These are phyloP conservation scores for Ustilago bromivora DNA, from an alignment of 1,284 basidiomycete species.

Conservation along the genomic window DNA sequence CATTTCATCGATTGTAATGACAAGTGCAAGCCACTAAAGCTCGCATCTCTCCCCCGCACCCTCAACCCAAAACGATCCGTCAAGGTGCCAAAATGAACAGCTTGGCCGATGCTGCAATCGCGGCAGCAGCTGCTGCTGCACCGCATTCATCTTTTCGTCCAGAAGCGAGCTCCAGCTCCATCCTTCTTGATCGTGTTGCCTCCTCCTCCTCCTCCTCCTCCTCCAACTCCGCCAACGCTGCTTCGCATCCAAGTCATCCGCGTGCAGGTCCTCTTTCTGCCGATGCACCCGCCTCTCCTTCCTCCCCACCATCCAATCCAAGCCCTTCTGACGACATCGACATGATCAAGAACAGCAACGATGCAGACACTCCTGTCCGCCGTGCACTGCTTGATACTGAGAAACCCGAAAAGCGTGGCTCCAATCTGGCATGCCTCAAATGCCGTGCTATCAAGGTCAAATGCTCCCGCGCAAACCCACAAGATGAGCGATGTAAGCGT, in stretches of 20 bases:
- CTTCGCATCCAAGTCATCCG: background rate
- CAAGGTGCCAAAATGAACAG: constrained; percentile 35
- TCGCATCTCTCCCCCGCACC: background rate
- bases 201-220: constrained; percentile 11
- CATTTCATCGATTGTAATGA: background rate
- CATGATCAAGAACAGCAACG: constrained; percentile 26
- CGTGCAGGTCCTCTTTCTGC: constrained; percentile 9
- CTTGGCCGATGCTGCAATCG: constrained; percentile 39
- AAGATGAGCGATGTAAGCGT: constrained; percentile 47
- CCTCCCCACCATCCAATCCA: constrained; percentile 15
- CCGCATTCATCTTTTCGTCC: constrained; percentile 14
- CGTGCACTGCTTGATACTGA: constrained; percentile 45
- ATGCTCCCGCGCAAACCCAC: constrained; percentile 39
- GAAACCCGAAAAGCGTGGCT: constrained; percentile 52
- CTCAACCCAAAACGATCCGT: background rate
- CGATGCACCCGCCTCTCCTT: constrained; percentile 3
- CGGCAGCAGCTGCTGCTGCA: constrained; percentile 23
- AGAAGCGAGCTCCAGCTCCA: constrained; percentile 13
- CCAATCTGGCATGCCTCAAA: constrained; percentile 51
- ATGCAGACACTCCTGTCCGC: constrained; percentile 28
- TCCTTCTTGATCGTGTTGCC: constrained; percentile 7
- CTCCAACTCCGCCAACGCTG: background rate
- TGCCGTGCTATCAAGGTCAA: constrained; percentile 55
- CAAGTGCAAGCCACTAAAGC: background rate
- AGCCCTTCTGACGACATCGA: constrained; percentile 17